These are phyloP conservation scores for Aspergillus udagawae DNA, from an alignment of 2,329 filamentous ascomycete species.

Conservation along the genomic window DNA sequence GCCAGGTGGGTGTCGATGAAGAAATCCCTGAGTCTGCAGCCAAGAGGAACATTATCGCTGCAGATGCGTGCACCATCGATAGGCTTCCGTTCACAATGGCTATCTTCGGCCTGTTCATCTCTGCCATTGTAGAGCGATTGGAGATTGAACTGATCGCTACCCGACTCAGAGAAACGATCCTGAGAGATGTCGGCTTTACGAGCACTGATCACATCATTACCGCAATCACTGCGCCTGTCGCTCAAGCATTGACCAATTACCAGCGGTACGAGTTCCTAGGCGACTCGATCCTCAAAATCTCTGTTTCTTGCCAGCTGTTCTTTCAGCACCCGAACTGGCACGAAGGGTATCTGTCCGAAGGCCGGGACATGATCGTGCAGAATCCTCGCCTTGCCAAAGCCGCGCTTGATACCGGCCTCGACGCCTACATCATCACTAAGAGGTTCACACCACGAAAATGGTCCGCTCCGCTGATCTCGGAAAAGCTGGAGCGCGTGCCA, in stretches of 20 bases:
- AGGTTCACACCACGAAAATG: conserved; percentile 68
- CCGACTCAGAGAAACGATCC: conserved; percentile 53
- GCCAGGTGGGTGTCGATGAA: conserved; percentile 1
- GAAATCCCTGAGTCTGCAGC: conserved; percentile 2
- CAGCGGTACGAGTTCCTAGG: conserved; percentile 84
- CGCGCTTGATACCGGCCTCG: conserved; percentile 60
- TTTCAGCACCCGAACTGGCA: conserved; percentile 61
- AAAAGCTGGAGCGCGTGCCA: conserved; percentile 22
- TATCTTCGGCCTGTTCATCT: conserved; percentile 59
- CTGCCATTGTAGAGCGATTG: conserved; percentile 67
- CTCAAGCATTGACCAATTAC: conserved; percentile 63
- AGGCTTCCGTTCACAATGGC: conserved; percentile 45
- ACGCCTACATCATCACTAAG: conserved; percentile 67
- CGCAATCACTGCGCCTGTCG: conserved; percentile 65
- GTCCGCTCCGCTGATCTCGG: conserved; percentile 59
- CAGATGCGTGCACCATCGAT: conserved; percentile 30
- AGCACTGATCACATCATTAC: conserved; percentile 57
- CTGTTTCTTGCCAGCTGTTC: conserved; percentile 62
- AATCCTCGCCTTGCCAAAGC: conserved; percentile 70
- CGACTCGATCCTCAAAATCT: conserved; percentile 76
- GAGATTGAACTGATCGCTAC: conserved; percentile 62
- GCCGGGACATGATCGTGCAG: conserved; percentile 67
- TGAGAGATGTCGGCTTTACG: conserved; percentile 52
- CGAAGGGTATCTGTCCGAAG: conserved; percentile 68
- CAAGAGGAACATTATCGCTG: conserved; percentile 20